Evolutionary conservation across 768 basidiomycete genomes (phyloP).

Genomic region (Clitopilus hobsonii): DNA sequence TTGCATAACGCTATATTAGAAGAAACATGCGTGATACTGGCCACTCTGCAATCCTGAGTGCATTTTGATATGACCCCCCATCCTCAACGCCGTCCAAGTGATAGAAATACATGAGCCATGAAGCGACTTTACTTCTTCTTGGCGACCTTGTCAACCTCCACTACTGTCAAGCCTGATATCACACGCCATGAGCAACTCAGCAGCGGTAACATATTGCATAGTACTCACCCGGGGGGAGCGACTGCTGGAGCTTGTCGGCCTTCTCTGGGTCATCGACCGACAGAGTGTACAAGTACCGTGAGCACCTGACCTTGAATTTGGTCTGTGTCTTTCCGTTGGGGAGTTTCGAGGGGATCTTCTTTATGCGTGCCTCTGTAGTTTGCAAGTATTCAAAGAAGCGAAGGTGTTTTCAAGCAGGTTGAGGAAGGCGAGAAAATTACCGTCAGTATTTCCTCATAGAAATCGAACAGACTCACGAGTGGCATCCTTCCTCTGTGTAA

Average conservation of each 20-base stretch:
- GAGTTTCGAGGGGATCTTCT: constrained; percentile 76
- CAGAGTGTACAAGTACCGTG: constrained; percentile 96
- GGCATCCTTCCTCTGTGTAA: constrained; percentile 96
- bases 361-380: constrained; percentile 88
- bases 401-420: neutral
- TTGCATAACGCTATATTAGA: neutral
- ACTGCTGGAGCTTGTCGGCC: constrained; percentile 96
- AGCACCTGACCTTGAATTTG: constrained; percentile 99
- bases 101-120: constrained; percentile 9
- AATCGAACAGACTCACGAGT: constrained; percentile 59
- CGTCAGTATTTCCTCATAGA: neutral
- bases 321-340: constrained; percentile 74
- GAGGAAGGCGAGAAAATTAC: neutral
- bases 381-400: neutral
- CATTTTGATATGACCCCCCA: constrained; percentile 11
- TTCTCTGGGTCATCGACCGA: constrained; percentile 94
- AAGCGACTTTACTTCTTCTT: constrained; percentile 67
- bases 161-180: constrained; percentile 59
- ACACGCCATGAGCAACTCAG: neutral
- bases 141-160: constrained; percentile 63
- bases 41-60: neutral
- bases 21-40: neutral
- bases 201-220: constrained; percentile 38
- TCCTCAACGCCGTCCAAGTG: constrained; percentile 17
- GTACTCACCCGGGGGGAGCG: constrained; percentile 85